Base-by-base conservation (phyloP, 1,284 basidiomycete species). In the Wallemia mellicola region DNA sequence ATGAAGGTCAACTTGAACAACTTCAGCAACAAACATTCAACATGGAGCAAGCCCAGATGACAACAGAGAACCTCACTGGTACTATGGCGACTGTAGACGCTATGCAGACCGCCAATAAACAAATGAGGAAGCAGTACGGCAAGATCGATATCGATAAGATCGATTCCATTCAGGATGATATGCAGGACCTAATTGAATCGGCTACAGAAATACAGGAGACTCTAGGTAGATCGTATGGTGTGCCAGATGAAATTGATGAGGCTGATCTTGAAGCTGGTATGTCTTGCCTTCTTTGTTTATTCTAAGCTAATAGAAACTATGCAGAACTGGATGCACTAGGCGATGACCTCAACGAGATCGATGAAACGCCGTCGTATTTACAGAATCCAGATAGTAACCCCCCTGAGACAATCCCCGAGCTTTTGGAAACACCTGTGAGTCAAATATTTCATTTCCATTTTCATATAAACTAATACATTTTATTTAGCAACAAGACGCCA, bases 21-120 rank as follows among this genome's bases (percentile, higher is more conserved):
- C 76, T 99, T 15, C 76, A 84, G 58, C 94, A 98, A 69, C 94
- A 98, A 71, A 82, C 86, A 24, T 98, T 88, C 75, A 98, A 99
- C 72, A 98, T 98, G 87, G 92, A 98, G 73, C 91, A 87, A 63
- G 85, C 92, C 25, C 80, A 84, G 11, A 81, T 98, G 70, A 83
- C 88, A 19, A 96, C 92, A 2, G 94, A 98, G 72, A 98, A 98
- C 71, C 72, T 98, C 65, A 80, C 88, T 63, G 98, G 96, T 68
- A 98, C 94, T 65, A 98, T 99, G 94, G 92, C 89, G n/a, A 98
- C 94, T 0, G 82, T 98, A 24, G 88, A 95, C 66, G 94, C 89
- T 2, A 96, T 99, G 91, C 81, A 88, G 68, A 70, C 78, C n/a
- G 91, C 94, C 22, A 96, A 96, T 74, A 95, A 94, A 73, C 89